A percentile compares a stretch with the other conserved stretches of the same genome.
These are phyloP conservation scores for Trichopus zeylanicus DNA, from an alignment of 116 monocot species.

Conservation along the genomic window DNA sequence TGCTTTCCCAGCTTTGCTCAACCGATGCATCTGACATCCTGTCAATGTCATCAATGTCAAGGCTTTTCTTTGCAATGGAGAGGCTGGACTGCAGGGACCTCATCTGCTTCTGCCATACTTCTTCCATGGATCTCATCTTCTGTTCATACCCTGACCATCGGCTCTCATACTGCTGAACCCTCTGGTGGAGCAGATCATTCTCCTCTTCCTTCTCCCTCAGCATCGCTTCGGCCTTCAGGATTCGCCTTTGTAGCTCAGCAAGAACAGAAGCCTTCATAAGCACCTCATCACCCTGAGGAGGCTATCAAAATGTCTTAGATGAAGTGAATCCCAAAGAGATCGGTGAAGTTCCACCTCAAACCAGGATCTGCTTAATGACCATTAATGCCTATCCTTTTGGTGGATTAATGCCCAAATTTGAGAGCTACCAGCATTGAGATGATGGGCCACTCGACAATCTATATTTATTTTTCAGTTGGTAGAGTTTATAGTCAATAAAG, in stretches of 20 bases:
- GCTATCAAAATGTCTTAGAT: no score
- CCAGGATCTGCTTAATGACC: no score
- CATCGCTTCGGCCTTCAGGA: slow-evolving; percentile 68
- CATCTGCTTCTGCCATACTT: slow-evolving; percentile 87
- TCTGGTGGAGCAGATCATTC: slow-evolving; percentile 76
- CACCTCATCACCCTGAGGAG: slow-evolving; percentile 47
- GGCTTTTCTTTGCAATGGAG: slow-evolving; percentile 58
- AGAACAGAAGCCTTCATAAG: slow-evolving; percentile 74
- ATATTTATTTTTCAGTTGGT: no score
- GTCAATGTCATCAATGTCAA: slow-evolving; percentile 30
- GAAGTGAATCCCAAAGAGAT: no score
- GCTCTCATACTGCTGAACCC: slow-evolving; percentile 61
- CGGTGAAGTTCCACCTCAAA: no score
- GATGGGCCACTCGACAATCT: no score
- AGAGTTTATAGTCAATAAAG: no score
- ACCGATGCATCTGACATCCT: slow-evolving; percentile 45
- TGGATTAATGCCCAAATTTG: no score
- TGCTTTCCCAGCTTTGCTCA: slow-evolving; percentile 49
- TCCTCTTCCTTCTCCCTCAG: slow-evolving; percentile 81
- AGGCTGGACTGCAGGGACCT: slow-evolving; percentile 65
- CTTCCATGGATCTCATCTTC: slow-evolving; percentile 86
- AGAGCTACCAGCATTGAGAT: no score
- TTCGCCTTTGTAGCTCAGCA: slow-evolving; percentile 73
- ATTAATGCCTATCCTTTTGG: no score
- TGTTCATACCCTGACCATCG: slow-evolving; percentile 75